These are phyloP conservation scores for Wickerhamiella sergipiensis DNA, from an alignment of 805 yeast genomes.

Conservation along the genomic window DNA sequence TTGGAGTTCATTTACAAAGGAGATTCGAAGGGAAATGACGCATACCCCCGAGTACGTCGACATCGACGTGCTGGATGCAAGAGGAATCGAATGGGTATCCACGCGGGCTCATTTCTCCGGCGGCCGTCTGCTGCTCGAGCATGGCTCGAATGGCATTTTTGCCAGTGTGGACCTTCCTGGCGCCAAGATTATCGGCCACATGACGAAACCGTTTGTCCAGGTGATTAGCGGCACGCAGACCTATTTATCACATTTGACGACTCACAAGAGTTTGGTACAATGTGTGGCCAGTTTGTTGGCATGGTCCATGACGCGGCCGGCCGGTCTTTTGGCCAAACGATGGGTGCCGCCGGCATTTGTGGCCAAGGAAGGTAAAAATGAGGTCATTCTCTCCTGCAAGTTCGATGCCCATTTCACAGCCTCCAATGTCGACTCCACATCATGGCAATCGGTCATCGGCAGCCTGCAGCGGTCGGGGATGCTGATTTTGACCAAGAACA, in stretches of 20 bases:
- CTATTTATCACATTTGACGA: constrained; percentile 3
- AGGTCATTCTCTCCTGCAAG: constrained; percentile 12
- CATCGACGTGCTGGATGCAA: constrained; percentile 10
- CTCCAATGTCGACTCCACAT: constrained; percentile 4
- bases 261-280: constrained; percentile 2
- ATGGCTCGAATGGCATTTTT: constrained; percentile 2
- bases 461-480: constrained; percentile 12
- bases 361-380: constrained; percentile 2
- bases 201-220: constrained; percentile 11
- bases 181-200: constrained; percentile 13
- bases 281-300: constrained; percentile 10
- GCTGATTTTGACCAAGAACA: constrained; percentile 7
- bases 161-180: constrained; percentile 10
- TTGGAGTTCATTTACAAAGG: constrained; percentile 5
- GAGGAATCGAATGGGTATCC: constrained; percentile 12
- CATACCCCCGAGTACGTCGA: neutral
- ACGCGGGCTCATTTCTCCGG: constrained; percentile 2
- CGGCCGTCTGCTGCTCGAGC: constrained; percentile 6
- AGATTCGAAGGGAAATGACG: constrained; percentile 3
- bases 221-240: constrained; percentile 5
- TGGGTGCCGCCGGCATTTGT: constrained; percentile 12
- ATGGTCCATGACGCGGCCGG: constrained; percentile 13
- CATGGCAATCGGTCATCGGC: constrained; percentile 14
- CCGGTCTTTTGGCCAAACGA: constrained; percentile 12
- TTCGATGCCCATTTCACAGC: constrained; percentile 13